Evolutionary conservation across 2,329 filamentous ascomycete genomes (phyloP).

Genomic region (Thielaviopsis ethacetica): DNA sequence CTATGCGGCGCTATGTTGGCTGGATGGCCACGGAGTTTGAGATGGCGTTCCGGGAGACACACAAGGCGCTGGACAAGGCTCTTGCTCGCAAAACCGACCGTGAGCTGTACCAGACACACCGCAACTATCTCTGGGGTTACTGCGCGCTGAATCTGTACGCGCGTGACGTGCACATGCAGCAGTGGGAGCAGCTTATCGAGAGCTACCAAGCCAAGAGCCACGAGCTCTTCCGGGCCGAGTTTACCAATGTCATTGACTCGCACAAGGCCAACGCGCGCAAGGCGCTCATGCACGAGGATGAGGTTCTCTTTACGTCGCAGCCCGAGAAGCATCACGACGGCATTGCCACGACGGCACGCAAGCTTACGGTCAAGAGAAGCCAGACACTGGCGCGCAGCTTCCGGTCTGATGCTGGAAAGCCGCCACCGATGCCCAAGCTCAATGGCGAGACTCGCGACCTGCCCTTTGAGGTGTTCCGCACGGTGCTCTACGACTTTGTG

Average conservation of each 20-base stretch:
- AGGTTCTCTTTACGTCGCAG: conserved; percentile 75
- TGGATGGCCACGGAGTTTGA: conserved; percentile 74
- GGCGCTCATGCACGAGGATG: conserved; percentile 57
- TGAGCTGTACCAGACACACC: conserved; percentile 53
- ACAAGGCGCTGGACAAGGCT: conserved; percentile 43
- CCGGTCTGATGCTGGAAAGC: conserved; percentile 48
- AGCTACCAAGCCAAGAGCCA: conserved; percentile 66
- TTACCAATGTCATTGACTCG: conserved; percentile 56
- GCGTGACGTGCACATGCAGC: conserved; percentile 62
- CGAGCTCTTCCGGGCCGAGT: conserved; percentile 65
- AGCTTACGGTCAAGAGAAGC: conserved; percentile 84
- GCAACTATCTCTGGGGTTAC: conserved; percentile 71
- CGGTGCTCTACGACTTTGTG: conserved; percentile 64
- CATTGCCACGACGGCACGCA: conserved; percentile 61
- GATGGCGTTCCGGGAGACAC: conserved; percentile 53
- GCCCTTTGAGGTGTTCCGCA: conserved; percentile 67
- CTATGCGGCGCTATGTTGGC: conserved; percentile 63
- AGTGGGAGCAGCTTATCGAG: conserved; percentile 67
- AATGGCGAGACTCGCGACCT: conserved; percentile 46
- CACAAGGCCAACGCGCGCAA: conserved; percentile 73
- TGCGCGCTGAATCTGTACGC: conserved; percentile 77
- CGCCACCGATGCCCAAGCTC: conserved; percentile 21
- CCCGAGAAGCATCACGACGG: conserved; percentile 72
- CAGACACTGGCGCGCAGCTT: conserved; percentile 68
- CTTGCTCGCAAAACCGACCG: conserved; percentile 53